phyloP scores from a whole-genome alignment of 352 stramenopile genomes.

The Phytophthora cactorum region DNA sequence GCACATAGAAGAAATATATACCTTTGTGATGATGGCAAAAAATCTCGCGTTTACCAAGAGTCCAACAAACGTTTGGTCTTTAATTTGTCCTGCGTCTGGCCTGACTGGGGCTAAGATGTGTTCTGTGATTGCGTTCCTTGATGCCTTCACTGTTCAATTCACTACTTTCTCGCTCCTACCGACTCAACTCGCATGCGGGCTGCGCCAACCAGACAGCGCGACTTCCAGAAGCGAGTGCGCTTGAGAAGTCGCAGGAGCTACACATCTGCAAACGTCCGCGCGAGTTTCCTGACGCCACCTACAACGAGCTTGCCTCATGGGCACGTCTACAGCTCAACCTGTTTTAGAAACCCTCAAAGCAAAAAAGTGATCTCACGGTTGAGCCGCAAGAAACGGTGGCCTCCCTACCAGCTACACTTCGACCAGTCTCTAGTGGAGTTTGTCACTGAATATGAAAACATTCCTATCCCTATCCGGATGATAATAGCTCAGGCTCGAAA shows the following conservation, averaged over 20 bases:
- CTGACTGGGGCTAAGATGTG: too few species aligned
- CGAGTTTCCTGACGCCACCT: background rate
- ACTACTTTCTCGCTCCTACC: too few species aligned
- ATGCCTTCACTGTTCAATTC: too few species aligned
- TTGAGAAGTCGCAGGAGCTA: slow-evolving; percentile 6
- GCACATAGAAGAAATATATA: too few species aligned
- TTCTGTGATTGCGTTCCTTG: too few species aligned
- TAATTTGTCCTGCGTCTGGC: too few species aligned
- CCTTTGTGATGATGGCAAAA: too few species aligned
- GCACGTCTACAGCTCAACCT: background rate
- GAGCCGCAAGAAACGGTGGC: slow-evolving; percentile 1
- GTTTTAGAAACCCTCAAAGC: slow-evolving; percentile 1
- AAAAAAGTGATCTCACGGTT: slow-evolving; percentile 15
- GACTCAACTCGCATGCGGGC: background rate
- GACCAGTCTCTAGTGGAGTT: background rate
- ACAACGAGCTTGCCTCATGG: background rate
- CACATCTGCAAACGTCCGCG: background rate
- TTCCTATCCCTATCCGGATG: background rate
- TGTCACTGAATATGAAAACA: background rate
- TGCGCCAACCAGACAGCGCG: background rate
- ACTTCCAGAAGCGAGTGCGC: slow-evolving; percentile 3
- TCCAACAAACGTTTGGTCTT: too few species aligned
- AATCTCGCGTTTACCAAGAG: too few species aligned
- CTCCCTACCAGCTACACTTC: background rate
- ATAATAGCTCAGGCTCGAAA: background rate